A percentile compares a stretch with the other conserved stretches of the same genome.
phyloP scores from a whole-genome alignment of 169 alveolate species.

The Cryptosporidium viatorum region DNA sequence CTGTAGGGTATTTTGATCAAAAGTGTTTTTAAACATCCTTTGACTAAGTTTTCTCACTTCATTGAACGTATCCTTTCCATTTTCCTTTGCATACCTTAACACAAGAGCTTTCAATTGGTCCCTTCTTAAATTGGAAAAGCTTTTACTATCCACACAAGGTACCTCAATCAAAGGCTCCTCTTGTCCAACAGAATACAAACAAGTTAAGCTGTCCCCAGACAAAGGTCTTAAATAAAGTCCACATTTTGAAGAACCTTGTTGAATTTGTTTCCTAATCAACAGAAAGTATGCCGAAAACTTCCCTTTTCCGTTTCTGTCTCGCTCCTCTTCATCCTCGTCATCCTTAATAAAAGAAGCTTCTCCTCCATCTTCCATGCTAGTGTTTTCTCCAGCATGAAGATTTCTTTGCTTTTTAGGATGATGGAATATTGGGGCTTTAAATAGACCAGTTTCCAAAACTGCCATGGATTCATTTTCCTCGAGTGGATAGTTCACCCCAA shows the following conservation, averaged over 20 bases:
- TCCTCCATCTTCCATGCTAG: slow-evolving; percentile 2
- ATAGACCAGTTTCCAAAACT: slow-evolving; percentile 79
- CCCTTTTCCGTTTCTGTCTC: slow-evolving; percentile 74
- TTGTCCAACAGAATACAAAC: slow-evolving; percentile 88
- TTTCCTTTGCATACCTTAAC: slow-evolving; percentile 53
- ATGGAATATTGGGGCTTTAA: slow-evolving; percentile 81
- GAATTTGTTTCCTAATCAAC: slow-evolving; percentile 32
- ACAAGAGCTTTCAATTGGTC: slow-evolving; percentile 64
- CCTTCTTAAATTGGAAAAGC: slow-evolving; percentile 24
- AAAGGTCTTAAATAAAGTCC: slow-evolving; percentile 40
- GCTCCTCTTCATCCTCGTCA: slow-evolving; percentile 61
- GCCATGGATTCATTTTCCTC: slow-evolving; percentile 79
- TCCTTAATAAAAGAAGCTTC: slow-evolving; percentile 38
- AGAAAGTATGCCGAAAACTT: slow-evolving; percentile 36
- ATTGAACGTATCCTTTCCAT: slow-evolving; percentile 21
- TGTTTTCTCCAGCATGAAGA: neutral
- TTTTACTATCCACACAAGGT: slow-evolving; percentile 80
- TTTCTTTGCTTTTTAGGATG: slow-evolving; percentile 78
- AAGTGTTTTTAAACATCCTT: slow-evolving; percentile 26
- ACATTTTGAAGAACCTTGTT: slow-evolving; percentile 34
- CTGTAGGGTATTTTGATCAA: slow-evolving; percentile 59
- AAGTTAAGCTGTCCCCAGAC: slow-evolving; percentile 44
- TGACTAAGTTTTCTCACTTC: slow-evolving; percentile 44
- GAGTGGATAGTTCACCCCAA: slow-evolving; percentile 65
- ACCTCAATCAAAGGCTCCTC: slow-evolving; percentile 88